phyloP scores from a whole-genome alignment of 1,284 basidiomycete species.

The Polyporus tsugae region DNA sequence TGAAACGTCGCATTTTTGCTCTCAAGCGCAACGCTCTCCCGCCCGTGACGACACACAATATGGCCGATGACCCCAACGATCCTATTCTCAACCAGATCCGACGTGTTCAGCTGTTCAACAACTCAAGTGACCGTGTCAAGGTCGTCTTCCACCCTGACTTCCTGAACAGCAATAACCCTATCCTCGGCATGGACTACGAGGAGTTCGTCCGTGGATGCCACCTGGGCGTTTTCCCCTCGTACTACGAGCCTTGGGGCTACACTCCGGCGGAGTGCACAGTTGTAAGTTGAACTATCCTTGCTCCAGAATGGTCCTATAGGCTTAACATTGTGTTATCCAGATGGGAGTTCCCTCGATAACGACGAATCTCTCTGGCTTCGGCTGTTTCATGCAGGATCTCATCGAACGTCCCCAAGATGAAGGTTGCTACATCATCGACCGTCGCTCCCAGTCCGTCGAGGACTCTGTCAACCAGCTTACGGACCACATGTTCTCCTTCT shows the following conservation, averaged over 20 bases:
- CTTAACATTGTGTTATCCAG: slow-evolving; percentile 41
- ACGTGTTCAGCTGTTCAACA: slow-evolving; percentile 92
- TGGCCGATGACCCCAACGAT: slow-evolving; percentile 92
- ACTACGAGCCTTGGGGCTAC: slow-evolving; percentile 95
- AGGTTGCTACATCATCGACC: slow-evolving; percentile 96
- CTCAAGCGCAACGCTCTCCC: slow-evolving; percentile 94
- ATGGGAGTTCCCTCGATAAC: slow-evolving; percentile 99
- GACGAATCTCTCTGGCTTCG: slow-evolving; percentile 97
- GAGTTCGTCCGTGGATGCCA: slow-evolving; percentile 99
- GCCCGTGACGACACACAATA: slow-evolving; percentile 97
- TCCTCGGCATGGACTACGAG: slow-evolving; percentile 96
- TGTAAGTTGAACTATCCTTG: slow-evolving; percentile 50
- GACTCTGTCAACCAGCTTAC: slow-evolving; percentile 86
- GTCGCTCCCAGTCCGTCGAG: slow-evolving; percentile 89
- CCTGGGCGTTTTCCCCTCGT: slow-evolving; percentile 97
- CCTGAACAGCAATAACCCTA: slow-evolving; percentile 97
- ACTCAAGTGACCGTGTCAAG: slow-evolving; percentile 87
- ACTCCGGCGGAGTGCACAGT: slow-evolving; percentile 89
- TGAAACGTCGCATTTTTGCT: slow-evolving; percentile 97
- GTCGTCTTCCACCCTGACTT: slow-evolving; percentile 99
- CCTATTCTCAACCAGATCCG: slow-evolving; percentile 96
- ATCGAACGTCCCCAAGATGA: slow-evolving; percentile 90
- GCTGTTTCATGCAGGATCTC: slow-evolving; percentile 99
- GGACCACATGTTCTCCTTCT: slow-evolving; percentile 83
- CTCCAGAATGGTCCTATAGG: background rate